These are phyloP conservation scores for Grigorovia humatica DNA, from an alignment of 805 yeast species.

Conservation along the genomic window DNA sequence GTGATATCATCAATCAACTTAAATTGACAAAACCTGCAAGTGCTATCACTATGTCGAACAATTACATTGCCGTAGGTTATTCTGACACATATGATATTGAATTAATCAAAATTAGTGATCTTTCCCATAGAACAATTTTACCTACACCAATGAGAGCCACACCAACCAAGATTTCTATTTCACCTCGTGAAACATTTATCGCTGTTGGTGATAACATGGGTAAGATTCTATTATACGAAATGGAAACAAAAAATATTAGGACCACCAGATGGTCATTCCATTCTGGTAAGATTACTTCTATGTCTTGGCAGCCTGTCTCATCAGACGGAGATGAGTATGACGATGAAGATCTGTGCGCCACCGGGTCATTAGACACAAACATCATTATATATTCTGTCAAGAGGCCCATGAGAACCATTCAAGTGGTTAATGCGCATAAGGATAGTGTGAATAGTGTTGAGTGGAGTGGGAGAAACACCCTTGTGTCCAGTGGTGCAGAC, in stretches of 20 bases:
- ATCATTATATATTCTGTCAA: constrained; percentile 70
- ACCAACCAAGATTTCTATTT: constrained; percentile 53
- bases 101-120: constrained; percentile 31
- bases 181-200: constrained; percentile 55
- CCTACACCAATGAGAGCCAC: constrained; percentile 44
- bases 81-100: constrained; percentile 32
- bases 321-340: constrained; percentile 38
- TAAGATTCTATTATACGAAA: constrained; percentile 64
- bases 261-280: constrained; percentile 97
- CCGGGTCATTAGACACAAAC: constrained; percentile 79
- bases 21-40: constrained; percentile 34
- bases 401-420: constrained; percentile 67
- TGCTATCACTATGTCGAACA: constrained; percentile 36
- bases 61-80: constrained; percentile 41
- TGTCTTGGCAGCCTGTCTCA: constrained; percentile 51
- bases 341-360: constrained; percentile 61
- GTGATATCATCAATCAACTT: constrained; percentile 21
- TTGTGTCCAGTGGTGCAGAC: constrained; percentile 73
- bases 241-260: constrained; percentile 42
- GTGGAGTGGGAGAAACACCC: constrained; percentile 46
- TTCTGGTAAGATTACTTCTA: constrained; percentile 66
- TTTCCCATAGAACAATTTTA: constrained; percentile 26
- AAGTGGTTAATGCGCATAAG: constrained; percentile 71
- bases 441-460: constrained; percentile 70
- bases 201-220: constrained; percentile 88